Evolutionary conservation across 768 basidiomycete genomes (phyloP), one percentile per base, ranked within the genome.

Genomic region (Suillus alpinus): DNA sequence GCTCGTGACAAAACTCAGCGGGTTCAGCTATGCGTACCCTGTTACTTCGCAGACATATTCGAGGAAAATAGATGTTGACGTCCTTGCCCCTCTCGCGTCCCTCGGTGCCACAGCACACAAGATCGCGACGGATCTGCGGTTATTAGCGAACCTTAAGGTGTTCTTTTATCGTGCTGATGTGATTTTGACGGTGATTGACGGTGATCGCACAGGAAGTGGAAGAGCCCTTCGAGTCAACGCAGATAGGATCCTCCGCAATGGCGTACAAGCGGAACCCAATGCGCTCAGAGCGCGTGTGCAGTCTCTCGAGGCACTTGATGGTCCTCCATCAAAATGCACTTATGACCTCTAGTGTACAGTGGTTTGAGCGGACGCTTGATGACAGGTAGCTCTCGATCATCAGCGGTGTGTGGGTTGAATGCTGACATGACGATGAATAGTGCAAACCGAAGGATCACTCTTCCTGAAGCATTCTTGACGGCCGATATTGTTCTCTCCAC

Each of bases 231-330:
- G 96, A 99, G 75, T 92, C 94, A 57, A 96, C 96, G 20, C 97
- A 99, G 78, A 99, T 98, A 66, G 97, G 97, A 7, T 92, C 91
- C 10, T 94, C 91, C 0, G 95, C 95, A 1, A 98, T 98, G 96
- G 96, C 96, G 9, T 98, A 98, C 85, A 98, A 98, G 78, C 86
- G 96, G 59, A 98, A 99, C 76, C 97, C 97, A 7, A 99, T 99
- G 97, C 92, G 97, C 60, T 95, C 87, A 59, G 97, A 99, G 76
- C 90, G 97, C 43, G 91, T 97, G 49, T 99, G 97, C 83, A 94
- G 92, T 69, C 85, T 99, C 57, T 83, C 95, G n/a, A 82, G 97
- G 58, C 97, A 98, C 76, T 78, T 99, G 55, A 97, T 97, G 94
- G 86, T 89, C 18, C 81, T 98, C 61, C 95, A 95, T 68, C 94